Conservation (phyloP, 2,329 filamentous ascomycete genomes). For the Trichoderma oligosporum region DNA sequence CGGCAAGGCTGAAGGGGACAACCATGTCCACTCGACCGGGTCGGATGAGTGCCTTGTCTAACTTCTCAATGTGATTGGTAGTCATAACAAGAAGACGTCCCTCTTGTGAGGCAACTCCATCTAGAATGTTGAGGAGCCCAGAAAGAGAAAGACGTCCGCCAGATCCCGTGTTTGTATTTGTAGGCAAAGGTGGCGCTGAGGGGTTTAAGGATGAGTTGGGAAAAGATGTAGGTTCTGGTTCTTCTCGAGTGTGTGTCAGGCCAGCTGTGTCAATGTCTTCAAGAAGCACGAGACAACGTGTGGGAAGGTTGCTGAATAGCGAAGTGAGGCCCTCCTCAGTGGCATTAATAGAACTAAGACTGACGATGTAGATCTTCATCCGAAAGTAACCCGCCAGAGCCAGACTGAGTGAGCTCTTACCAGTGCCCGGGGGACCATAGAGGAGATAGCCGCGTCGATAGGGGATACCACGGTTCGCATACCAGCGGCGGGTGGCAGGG, state of each 20-base stretch:
- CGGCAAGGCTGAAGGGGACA: conserved; percentile 54
- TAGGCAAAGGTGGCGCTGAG: background rate
- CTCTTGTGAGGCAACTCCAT: conserved; percentile 65
- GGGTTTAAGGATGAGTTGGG: conserved; percentile 10
- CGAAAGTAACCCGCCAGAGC: conserved; percentile 67
- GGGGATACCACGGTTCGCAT: conserved; percentile 77
- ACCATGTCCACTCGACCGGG: conserved; percentile 60
- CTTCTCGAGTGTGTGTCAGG: conserved; percentile 57
- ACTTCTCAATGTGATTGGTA: conserved; percentile 59
- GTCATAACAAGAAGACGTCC: conserved; percentile 63
- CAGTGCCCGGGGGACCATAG: conserved; percentile 74
- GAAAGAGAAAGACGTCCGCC: conserved; percentile 60
- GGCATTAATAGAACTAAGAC: conserved; percentile 58
- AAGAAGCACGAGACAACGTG: conserved; percentile 67
- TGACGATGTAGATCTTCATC: conserved; percentile 69
- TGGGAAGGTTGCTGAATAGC: conserved; percentile 64
- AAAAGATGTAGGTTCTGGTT: conserved; percentile 20
- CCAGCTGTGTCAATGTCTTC: conserved; percentile 75
- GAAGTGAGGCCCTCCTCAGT: conserved; percentile 62
- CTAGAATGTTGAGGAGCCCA: conserved; percentile 75
- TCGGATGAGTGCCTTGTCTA: conserved; percentile 60
- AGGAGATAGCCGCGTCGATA: conserved; percentile 82
- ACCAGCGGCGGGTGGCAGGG: conserved; percentile 68
- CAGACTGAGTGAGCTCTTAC: conserved; percentile 70
- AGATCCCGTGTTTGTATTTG: conserved; percentile 4